Percentiles rank a stretch among this genome's conserved stretches.
phyloP scores from a whole-genome alignment of 1,284 basidiomycete genomes.

The Boletus sp. region DNA sequence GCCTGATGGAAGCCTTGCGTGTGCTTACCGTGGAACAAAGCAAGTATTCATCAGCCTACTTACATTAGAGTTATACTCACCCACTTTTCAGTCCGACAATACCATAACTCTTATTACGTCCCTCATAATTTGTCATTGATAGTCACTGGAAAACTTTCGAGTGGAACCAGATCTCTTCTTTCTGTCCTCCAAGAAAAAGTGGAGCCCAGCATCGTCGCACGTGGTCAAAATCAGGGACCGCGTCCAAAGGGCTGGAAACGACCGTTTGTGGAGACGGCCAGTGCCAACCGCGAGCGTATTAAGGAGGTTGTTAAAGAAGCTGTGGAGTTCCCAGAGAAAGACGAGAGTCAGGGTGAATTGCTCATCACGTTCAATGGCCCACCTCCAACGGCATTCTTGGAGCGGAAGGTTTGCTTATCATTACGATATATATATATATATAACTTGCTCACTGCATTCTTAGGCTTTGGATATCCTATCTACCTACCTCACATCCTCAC shows the following conservation, averaged over 20 bases:
- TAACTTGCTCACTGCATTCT: constrained; percentile 2
- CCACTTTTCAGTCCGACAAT: constrained; percentile 68
- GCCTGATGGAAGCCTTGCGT: constrained; percentile 89
- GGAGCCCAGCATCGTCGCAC: constrained; percentile 75
- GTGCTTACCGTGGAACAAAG: constrained; percentile 88
- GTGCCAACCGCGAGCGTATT: constrained; percentile 60
- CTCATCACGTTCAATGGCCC: constrained; percentile 81
- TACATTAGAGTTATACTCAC: constrained; percentile 10
- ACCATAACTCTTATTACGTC: constrained; percentile 89
- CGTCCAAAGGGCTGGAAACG: constrained; percentile 84
- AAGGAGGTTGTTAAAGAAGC: constrained; percentile 52
- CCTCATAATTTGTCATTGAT: constrained; percentile 91
- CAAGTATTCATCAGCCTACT: constrained; percentile 36
- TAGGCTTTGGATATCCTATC: constrained; percentile 83
- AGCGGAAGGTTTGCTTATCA: constrained; percentile 56
- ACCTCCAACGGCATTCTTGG: constrained; percentile 67
- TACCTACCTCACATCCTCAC: constrained; percentile 87
- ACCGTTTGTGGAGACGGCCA: constrained; percentile 89
- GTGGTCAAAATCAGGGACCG: constrained; percentile 65
- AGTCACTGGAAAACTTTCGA: constrained; percentile 74
- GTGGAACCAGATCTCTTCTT: constrained; percentile 66
- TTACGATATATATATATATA: background rate
- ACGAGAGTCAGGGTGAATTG: constrained; percentile 93
- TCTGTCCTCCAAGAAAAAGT: constrained; percentile 77
- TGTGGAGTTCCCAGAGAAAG: constrained; percentile 96